Base-by-base conservation (phyloP, 768 basidiomycete species). In the Coprinopsis sp. region DNA sequence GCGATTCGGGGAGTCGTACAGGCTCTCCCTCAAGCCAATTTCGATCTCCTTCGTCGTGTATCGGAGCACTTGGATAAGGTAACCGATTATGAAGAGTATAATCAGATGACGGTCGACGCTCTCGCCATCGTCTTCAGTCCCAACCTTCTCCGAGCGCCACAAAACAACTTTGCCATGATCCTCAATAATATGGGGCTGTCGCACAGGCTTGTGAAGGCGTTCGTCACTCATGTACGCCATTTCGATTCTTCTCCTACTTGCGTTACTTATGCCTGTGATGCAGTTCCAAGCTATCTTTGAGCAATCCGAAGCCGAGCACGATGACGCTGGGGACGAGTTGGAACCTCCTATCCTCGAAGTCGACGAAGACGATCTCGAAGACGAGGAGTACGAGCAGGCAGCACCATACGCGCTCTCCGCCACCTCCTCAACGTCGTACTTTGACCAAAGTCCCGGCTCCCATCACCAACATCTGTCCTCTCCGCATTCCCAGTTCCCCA, bases 1-100 rank as follows among this genome's bases (percentile, higher is more conserved):
- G 73, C 72, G 33, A 81, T 90, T 49, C 83, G 88, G 30, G 60
- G 63, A 10, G 76, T 91, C 42, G 76, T 93, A 13, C 87, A 81
- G 46, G 67, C 67, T 8, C 70, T 93, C 2, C 88, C 91, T 23
- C 75, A 74, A 52, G 71, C 77, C 12, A 83, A 90, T 61, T 89
- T 90, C 60, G 81, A 88, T 55, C 64, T 91, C n/a, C 69, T 93
- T 54, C 81, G 77, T 51, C 80, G 90, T 18, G 77, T 92, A 12
- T 71, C 83, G 3, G 87, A 91, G 54, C 91, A 92, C 63, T 73
- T 93, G n/a, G 88, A 92, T 58, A 87, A 87, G 58, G 86, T 91
- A n/a, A 87, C 88, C 3, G 88, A 91, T 58, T 88, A 76, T 63
- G 89, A 92, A 59, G 89, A 91, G 48, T 76, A 82, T 39, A 93